Evolutionary conservation across 768 basidiomycete species (phyloP).

Genomic region (Pleurotus sapidus): DNA sequence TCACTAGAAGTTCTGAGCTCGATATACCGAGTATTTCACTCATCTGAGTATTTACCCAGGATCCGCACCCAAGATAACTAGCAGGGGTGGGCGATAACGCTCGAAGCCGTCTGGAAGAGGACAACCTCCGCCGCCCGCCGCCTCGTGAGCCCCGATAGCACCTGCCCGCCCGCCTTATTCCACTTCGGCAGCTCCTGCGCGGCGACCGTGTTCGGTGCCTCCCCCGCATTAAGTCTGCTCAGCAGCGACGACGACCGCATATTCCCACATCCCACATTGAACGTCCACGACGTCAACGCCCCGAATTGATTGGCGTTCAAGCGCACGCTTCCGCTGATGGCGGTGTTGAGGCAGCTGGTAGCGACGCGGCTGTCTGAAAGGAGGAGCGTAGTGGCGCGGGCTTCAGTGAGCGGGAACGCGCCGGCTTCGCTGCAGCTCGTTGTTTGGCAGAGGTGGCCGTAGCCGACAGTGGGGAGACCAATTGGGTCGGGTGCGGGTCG

Average conservation of each 20-base stretch:
- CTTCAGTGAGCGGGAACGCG: constrained; percentile 28
- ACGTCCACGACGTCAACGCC: constrained; percentile 28
- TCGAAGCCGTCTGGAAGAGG: constrained; percentile 27
- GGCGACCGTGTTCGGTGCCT: constrained; percentile 29
- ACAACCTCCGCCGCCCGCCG: constrained; percentile 27
- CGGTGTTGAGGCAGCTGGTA: constrained; percentile 25
- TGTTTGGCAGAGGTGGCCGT: constrained; percentile 29
- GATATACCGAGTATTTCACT: too few species aligned
- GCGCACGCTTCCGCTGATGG: constrained; percentile 19
- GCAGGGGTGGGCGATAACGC: constrained; percentile 22
- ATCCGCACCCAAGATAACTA: neutral
- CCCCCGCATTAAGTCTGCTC: constrained; percentile 26
- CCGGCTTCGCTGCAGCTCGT: constrained; percentile 29
- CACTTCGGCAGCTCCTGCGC: constrained; percentile 29
- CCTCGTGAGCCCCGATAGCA: constrained; percentile 23
- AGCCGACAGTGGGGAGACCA: constrained; percentile 33
- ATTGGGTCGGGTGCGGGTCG: constrained; percentile 31
- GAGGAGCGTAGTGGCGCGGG: constrained; percentile 25
- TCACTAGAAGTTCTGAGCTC: too few species aligned
- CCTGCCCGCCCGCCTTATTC: constrained; percentile 23
- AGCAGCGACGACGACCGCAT: constrained; percentile 24
- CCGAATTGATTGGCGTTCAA: constrained; percentile 33
- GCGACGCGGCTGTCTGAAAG: constrained; percentile 22
- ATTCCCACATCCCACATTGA: constrained; percentile 27
- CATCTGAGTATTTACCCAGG: too few species aligned